phyloP scores from a whole-genome alignment of 768 basidiomycete genomes.

The Sistotremastrum suecicum region DNA sequence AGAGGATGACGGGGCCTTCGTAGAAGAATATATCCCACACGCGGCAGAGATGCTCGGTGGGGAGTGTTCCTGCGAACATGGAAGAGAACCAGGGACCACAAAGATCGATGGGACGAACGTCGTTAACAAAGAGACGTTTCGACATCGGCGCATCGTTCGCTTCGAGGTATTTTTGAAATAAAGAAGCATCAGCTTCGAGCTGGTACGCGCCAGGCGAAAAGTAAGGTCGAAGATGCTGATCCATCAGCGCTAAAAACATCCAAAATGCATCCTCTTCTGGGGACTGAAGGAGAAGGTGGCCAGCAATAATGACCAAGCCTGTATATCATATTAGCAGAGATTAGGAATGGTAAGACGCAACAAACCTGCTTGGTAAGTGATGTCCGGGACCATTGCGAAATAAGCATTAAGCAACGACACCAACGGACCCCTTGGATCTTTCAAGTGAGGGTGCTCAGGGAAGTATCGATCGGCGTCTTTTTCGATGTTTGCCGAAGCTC shows the following conservation, averaged over 20 bases:
- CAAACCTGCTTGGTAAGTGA: constrained; percentile 51
- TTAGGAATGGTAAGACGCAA: constrained; percentile 2
- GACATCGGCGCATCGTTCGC: constrained; percentile 40
- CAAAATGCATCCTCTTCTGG: constrained; percentile 87
- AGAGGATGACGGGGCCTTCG: constrained; percentile 62
- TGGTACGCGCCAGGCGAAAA: constrained; percentile 48
- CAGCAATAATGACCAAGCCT: constrained; percentile 61
- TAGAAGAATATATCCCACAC: constrained; percentile 77
- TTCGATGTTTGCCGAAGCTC: constrained; percentile 39
- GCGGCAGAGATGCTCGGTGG: constrained; percentile 49
- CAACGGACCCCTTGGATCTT: constrained; percentile 41
- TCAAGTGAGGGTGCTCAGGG: constrained; percentile 41
- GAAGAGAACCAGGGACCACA: constrained; percentile 63
- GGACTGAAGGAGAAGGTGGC: constrained; percentile 55
- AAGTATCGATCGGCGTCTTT: constrained; percentile 42
- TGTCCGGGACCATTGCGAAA: constrained; percentile 74
- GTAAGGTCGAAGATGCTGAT: constrained; percentile 65
- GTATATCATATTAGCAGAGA: constrained; percentile 1
- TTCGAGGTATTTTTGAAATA: constrained; percentile 63
- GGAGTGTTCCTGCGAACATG: constrained; percentile 54
- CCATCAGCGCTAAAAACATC: constrained; percentile 83
- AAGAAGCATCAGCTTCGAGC: constrained; percentile 59
- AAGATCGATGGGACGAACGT: constrained; percentile 39
- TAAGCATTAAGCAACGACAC: constrained; percentile 54
- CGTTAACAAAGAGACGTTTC: constrained; percentile 52